phyloP scores from a whole-genome alignment of 805 yeast species.

The Candida fluviatilis region DNA sequence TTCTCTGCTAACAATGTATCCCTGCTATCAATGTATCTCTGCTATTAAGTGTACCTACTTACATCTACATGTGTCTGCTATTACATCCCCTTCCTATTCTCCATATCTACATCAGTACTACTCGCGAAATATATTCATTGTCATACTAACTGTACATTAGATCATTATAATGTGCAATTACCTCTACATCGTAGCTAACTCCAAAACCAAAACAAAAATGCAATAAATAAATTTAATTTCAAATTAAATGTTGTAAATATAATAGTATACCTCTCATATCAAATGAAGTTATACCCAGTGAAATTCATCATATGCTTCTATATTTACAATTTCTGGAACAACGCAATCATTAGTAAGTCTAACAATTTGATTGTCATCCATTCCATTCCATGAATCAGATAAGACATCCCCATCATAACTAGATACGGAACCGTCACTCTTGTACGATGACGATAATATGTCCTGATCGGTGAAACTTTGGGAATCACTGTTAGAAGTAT shows the following conservation, averaged over 20 bases:
- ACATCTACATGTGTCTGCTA: too few species aligned
- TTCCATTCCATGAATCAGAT: constrained; percentile 6
- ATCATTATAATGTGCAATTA: too few species aligned
- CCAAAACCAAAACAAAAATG: background rate
- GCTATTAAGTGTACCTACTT: too few species aligned
- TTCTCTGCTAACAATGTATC: too few species aligned
- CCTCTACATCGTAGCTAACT: background rate
- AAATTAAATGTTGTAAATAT: background rate
- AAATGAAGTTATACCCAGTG: constrained; percentile 3
- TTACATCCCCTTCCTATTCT: too few species aligned
- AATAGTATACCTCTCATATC: too few species aligned
- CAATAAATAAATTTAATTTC: constrained; percentile 1
- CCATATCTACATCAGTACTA: too few species aligned
- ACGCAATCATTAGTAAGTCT: background rate
- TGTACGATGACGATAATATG: constrained; percentile 10
- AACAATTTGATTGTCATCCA: constrained; percentile 1
- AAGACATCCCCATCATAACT: constrained; percentile 13
- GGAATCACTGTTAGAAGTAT: background rate
- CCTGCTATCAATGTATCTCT: too few species aligned
- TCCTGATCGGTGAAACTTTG: background rate
- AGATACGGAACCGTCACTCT: constrained; percentile 11
- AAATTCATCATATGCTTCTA: constrained; percentile 1
- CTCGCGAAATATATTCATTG: too few species aligned
- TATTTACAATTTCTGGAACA: background rate
- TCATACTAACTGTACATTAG: too few species aligned